Conservation (phyloP, 2,329 filamentous ascomycete genomes). For the Elsinoe fawcettii region DNA sequence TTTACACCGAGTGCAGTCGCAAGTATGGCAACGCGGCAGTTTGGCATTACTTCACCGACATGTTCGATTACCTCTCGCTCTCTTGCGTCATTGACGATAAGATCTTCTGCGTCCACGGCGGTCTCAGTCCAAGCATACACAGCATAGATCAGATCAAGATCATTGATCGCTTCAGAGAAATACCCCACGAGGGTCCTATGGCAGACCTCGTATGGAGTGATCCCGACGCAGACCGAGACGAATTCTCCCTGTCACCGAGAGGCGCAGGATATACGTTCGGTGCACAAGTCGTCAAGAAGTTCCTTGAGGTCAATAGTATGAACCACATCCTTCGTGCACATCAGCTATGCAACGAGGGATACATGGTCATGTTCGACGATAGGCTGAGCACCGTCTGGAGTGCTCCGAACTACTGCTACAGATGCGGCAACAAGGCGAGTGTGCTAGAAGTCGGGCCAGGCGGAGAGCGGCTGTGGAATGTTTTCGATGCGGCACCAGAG, state of each 20-base stretch:
- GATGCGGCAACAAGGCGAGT: conserved; percentile 91
- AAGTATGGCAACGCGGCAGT: conserved; percentile 99
- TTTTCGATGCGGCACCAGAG: conserved; percentile 93
- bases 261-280: conserved; percentile 97
- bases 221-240: conserved; percentile 92
- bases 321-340: conserved; percentile 96
- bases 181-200: conserved; percentile 98
- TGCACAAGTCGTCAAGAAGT: conserved; percentile 96
- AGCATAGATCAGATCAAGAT: conserved; percentile 99
- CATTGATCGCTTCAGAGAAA: conserved; percentile 96
- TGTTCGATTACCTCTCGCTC: conserved; percentile 97
- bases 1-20: conserved; percentile 95
- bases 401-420: conserved; percentile 35
- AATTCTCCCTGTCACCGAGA: conserved; percentile 87
- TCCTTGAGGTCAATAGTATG: conserved; percentile 95
- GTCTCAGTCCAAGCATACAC: conserved; percentile 66
- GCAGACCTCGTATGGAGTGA: conserved; percentile 99
- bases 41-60: conserved; percentile 99
- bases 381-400: conserved; percentile 92
- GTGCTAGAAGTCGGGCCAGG: conserved; percentile 92
- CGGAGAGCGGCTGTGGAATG: conserved; percentile 92
- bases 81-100: conserved; percentile 98
- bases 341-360: conserved; percentile 96
- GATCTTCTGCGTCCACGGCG: conserved; percentile 97
- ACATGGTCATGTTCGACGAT: conserved; percentile 94